Conservation (phyloP, 192 early-diverging fungal genomes). For the Coemansia furcata region DNA sequence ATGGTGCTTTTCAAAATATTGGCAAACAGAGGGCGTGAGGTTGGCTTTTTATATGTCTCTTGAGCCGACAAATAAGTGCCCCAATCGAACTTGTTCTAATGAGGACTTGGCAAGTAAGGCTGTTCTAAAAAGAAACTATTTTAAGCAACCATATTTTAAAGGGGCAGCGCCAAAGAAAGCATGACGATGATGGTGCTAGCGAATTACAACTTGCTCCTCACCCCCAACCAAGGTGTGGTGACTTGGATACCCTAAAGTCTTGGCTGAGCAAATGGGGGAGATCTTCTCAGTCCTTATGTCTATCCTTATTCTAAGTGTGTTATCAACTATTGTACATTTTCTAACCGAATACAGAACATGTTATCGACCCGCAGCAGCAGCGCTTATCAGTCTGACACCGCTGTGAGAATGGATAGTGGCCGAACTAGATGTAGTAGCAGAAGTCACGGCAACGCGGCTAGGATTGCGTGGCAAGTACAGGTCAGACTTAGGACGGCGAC, state of each 20-base stretch:
- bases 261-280: background rate
- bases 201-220: background rate
- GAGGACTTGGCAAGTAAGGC: background rate
- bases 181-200: too few relatives aligned
- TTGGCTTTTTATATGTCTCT: background rate
- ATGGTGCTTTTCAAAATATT: background rate
- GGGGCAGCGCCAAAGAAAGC: background rate
- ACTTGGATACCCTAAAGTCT: background rate
- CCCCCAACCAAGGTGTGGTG: background rate
- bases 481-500: constrained; percentile 21
- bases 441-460: background rate
- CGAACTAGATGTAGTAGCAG: background rate
- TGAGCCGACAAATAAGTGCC: background rate
- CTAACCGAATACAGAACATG: background rate
- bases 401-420: background rate
- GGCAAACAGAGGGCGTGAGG: background rate
- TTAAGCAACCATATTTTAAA: background rate
- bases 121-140: background rate
- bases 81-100: background rate
- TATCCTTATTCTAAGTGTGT: background rate
- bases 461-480: constrained; percentile 16
- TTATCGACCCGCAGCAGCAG: background rate
- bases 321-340: background rate
- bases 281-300: background rate
- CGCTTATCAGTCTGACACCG: background rate